Base-by-base conservation (phyloP, 2,329 filamentous ascomycete genomes). In the Botryosphaeria dothidea region DNA sequence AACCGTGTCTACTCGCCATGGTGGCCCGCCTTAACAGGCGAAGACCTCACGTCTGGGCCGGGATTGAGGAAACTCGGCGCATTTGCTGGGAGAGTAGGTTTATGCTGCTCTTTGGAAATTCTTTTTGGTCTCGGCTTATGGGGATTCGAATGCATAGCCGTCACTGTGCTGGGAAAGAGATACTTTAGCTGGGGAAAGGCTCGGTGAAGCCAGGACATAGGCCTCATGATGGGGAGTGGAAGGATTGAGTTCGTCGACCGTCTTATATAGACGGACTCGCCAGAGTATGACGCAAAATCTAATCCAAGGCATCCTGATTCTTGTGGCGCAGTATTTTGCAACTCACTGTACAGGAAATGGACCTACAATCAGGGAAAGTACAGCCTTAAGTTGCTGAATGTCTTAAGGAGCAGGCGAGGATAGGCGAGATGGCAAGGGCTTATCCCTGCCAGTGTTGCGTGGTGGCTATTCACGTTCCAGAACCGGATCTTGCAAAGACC, bases 61-160 rank as follows among this genome's bases (percentile, higher is more conserved):
- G 64, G 48, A 46, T 48, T 62, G 58, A 69, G 15, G 8, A 31
- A 69, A 64, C 48, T 68, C 70, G 71, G 73, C 27, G 66, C 67
- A 11, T 70, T 72, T 15, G 29, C 72, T 9, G 77, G 73, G 11
- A 74, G 74, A 9, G 62, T 77, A 57, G 74, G 71, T 49, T 68
- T 78, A 15, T 77, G 73, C 67, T 71, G 71, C 62, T 69, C 66
- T 17, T 45, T 75, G 11, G 74, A 77, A 38, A 25, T 77, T 7
- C 68, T 68, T n/a, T 68, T 77, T 41, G 75, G 77, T 52, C 69
- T 78, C 5, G 65, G 67, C 11, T 57, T 78, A 6, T 78, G 75
- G 75, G 70, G 72, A n/a, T 62, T 68, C 51, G 73, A 77, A 54
- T 77, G 74, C 60, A 48, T 70, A n/a, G 68, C 68, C 1, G 70